These are phyloP conservation scores for Singerocomus inundabilis DNA, from an alignment of 1,284 basidiomycete genomes.

Conservation along the genomic window DNA sequence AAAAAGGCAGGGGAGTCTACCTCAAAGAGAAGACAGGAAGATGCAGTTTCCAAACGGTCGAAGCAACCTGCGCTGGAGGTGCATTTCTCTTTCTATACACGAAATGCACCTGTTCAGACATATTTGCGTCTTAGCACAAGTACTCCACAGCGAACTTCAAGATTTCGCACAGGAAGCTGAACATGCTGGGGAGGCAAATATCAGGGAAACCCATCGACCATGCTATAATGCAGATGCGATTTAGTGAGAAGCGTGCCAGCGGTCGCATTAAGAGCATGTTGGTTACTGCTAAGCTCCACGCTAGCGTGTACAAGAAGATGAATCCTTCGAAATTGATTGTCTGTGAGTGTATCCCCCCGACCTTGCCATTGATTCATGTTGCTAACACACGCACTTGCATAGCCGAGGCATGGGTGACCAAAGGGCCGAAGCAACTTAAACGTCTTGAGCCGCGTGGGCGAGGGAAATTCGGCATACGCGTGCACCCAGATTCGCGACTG, in stretches of 20 bases:
- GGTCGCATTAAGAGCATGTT: slow-evolving; percentile 87
- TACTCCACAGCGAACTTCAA: slow-evolving; percentile 91
- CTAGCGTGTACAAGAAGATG: slow-evolving; percentile 75
- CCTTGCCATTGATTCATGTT: not conserved
- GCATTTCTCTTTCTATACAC: not conserved
- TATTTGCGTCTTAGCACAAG: slow-evolving; percentile 62
- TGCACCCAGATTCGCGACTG: slow-evolving; percentile 76
- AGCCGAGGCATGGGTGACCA: slow-evolving; percentile 94
- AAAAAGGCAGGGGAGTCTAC: not conserved
- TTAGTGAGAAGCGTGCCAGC: slow-evolving; percentile 88
- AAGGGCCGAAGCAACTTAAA: slow-evolving; percentile 67
- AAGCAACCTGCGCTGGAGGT: slow-evolving; percentile 32
- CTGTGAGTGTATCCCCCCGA: slow-evolving; percentile 42
- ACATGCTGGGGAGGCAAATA: slow-evolving; percentile 85
- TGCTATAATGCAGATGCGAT: slow-evolving; percentile 96
- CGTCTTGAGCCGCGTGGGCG: slow-evolving; percentile 87
- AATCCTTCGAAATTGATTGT: slow-evolving; percentile 77
- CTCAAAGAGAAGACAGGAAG: slow-evolving; percentile 16
- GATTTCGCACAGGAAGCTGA: slow-evolving; percentile 90
- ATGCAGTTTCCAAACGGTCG: slow-evolving; percentile 11
- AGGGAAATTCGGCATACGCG: slow-evolving; percentile 76
- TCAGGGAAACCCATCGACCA: slow-evolving; percentile 87
- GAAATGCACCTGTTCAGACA: slow-evolving; percentile 6
- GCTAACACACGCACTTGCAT: slow-evolving; percentile 9
- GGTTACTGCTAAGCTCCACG: slow-evolving; percentile 85